A percentile compares a stretch with the other conserved stretches of the same genome.
Conservation (phyloP, 306 rosid genomes). For the Betula pendula region DNA sequence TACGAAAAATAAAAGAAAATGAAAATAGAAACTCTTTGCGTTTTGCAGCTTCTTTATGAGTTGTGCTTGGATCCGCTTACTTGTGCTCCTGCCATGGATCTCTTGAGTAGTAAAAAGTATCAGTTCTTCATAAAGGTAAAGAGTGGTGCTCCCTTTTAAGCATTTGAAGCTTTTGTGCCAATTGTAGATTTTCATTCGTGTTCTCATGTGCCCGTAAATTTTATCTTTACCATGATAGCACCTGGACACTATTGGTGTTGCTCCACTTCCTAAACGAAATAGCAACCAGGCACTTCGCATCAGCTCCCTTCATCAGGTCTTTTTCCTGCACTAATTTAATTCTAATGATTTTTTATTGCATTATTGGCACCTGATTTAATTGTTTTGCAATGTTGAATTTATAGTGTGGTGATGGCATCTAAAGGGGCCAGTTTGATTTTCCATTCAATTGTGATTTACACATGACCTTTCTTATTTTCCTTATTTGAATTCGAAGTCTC, state of each 20-base stretch:
- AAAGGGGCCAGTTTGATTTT: background rate
- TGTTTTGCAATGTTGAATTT: background rate
- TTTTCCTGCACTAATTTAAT: constrained; percentile 6
- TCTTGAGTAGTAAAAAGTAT: constrained; percentile 74
- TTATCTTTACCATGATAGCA: constrained; percentile 53
- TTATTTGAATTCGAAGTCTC: background rate
- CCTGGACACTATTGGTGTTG: constrained; percentile 72
- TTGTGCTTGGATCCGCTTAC: constrained; percentile 84
- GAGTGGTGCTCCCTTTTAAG: background rate
- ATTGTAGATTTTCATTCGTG: constrained; percentile 5
- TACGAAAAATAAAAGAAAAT: background rate
- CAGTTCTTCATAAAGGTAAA: constrained; percentile 84
- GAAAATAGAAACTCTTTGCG: constrained; percentile 19
- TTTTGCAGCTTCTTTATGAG: constrained; percentile 80
- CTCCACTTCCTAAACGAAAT: constrained; percentile 89
- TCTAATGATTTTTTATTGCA: background rate
- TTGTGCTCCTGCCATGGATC: constrained; percentile 71
- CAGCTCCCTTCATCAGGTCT: constrained; percentile 98
- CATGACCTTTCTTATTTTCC: background rate
- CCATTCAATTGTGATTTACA: background rate
- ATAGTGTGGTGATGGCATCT: background rate
- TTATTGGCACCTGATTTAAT: background rate
- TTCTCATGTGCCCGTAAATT: background rate
- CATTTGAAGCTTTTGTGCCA: constrained; percentile 16
- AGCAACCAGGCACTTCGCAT: constrained; percentile 83